These are phyloP conservation scores for Cryphonectria nitschkei DNA, from an alignment of 2,329 filamentous ascomycete genomes.

Conservation along the genomic window DNA sequence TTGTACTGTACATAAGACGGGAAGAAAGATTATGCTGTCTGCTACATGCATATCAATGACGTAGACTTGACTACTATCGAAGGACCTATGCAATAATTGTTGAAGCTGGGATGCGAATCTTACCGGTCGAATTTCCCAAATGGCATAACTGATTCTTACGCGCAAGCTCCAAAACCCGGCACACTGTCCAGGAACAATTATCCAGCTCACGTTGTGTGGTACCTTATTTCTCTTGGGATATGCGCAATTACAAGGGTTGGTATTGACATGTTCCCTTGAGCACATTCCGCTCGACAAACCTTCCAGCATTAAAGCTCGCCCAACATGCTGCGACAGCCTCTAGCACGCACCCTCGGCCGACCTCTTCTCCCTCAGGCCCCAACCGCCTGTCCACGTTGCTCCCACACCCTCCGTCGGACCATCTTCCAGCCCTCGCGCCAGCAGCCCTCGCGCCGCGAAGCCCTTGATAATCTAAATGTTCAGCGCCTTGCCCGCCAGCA, in stretches of 20 bases:
- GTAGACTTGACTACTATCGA: neutral
- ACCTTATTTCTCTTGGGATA: neutral
- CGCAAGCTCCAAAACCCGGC: neutral
- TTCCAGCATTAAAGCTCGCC: neutral
- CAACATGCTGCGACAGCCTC: conserved; percentile 38
- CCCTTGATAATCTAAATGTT: conserved; percentile 55
- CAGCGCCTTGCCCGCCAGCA: conserved; percentile 50
- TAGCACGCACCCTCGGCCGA: conserved; percentile 34
- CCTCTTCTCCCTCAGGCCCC: conserved; percentile 18
- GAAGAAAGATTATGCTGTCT: neutral
- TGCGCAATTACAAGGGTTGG: neutral
- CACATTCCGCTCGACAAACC: neutral
- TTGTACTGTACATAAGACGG: neutral
- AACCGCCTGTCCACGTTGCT: conserved; percentile 22
- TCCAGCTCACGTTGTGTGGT: neutral
- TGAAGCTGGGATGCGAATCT: neutral
- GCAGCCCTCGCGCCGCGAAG: conserved; percentile 36
- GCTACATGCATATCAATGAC: conserved; percentile 9
- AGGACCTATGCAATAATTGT: neutral
- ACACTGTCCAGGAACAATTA: neutral
- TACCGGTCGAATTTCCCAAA: neutral
- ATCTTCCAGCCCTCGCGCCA: conserved; percentile 37
- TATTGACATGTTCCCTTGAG: neutral
- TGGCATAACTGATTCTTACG: neutral
- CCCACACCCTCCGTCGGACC: conserved; percentile 37